phyloP scores from a whole-genome alignment of 2,329 filamentous ascomycete genomes.

The Pleoardoris graminearum region DNA sequence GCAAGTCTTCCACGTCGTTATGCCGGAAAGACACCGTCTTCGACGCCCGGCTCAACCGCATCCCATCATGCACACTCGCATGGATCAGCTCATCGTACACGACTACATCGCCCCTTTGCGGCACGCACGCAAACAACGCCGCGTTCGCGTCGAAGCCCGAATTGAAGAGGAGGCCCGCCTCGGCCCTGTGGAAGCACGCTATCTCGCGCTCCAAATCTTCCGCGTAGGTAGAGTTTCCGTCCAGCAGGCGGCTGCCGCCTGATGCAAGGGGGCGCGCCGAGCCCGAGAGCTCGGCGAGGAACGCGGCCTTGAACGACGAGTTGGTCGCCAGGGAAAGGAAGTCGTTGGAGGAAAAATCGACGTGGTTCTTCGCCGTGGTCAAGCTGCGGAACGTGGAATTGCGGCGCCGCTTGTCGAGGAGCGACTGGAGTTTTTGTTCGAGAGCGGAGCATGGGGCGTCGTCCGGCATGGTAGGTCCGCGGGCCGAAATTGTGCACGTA shows the following conservation, averaged over 20 bases:
- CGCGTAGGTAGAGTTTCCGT: conserved; percentile 66
- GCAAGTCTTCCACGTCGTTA: conserved; percentile 52
- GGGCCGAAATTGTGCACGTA: too few species aligned
- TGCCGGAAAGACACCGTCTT: conserved; percentile 59
- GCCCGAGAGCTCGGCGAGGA: conserved; percentile 51
- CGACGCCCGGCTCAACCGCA: conserved; percentile 64
- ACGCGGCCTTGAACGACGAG: conserved; percentile 51
- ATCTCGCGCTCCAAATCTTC: conserved; percentile 62
- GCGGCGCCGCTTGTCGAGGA: conserved; percentile 48
- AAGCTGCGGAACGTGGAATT: conserved; percentile 39
- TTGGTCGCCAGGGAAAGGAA: conserved; percentile 63
- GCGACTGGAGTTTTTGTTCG: conserved; percentile 26
- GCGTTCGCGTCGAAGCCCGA: conserved; percentile 58
- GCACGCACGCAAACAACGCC: conserved; percentile 53
- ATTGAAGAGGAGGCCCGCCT: conserved; percentile 62
- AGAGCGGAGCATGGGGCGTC: conserved; percentile 18
- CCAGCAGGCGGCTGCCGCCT: conserved; percentile 64
- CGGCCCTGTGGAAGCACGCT: conserved; percentile 61
- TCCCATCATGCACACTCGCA: conserved; percentile 77
- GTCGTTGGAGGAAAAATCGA: conserved; percentile 69
- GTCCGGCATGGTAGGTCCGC: too few species aligned
- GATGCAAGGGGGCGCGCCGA: conserved; percentile 54
- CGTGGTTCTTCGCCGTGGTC: conserved; percentile 39
- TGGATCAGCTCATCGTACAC: conserved; percentile 75
- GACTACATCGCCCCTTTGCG: conserved; percentile 55